phyloP scores from a whole-genome alignment of 148 eudicot genomes.

The Euryodendron excelsum region DNA sequence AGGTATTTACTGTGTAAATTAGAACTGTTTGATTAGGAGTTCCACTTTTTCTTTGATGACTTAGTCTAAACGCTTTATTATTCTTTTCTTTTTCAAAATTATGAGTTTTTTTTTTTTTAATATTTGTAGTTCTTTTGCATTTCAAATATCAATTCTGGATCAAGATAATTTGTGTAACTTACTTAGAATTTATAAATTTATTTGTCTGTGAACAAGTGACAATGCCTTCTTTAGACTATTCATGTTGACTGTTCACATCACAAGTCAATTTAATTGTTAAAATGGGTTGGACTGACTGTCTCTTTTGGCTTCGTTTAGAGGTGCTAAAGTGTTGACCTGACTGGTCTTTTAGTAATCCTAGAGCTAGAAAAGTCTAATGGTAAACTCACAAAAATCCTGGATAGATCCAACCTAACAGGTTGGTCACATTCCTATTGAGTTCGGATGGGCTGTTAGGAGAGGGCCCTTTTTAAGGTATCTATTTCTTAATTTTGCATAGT shows the following conservation, averaged over 20 bases:
- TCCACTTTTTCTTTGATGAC: not conserved
- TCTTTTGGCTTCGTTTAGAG: not conserved
- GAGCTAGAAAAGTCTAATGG: not conserved
- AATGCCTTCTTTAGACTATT: not conserved
- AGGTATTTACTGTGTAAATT: conserved; percentile 39
- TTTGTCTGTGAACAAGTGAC: not conserved
- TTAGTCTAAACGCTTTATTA: not conserved
- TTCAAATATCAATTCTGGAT: not conserved
- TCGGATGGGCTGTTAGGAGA: not conserved
- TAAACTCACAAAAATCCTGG: not conserved
- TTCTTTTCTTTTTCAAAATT: not conserved
- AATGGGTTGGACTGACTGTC: not conserved
- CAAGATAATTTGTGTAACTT: not conserved
- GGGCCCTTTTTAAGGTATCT: not conserved
- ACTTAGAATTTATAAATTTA: not conserved
- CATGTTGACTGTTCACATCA: not conserved
- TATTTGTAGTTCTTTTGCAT: not conserved
- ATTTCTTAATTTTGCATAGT: not conserved
- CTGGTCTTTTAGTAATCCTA: not conserved
- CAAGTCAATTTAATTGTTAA: not conserved
- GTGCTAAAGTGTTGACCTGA: not conserved
- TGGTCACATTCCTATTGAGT: too few relatives aligned
- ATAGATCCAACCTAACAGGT: not conserved
- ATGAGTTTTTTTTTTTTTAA: not conserved
- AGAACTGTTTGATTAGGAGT: not conserved